Conservation (phyloP, 306 rosid genomes). For the Glycine latifolia region DNA sequence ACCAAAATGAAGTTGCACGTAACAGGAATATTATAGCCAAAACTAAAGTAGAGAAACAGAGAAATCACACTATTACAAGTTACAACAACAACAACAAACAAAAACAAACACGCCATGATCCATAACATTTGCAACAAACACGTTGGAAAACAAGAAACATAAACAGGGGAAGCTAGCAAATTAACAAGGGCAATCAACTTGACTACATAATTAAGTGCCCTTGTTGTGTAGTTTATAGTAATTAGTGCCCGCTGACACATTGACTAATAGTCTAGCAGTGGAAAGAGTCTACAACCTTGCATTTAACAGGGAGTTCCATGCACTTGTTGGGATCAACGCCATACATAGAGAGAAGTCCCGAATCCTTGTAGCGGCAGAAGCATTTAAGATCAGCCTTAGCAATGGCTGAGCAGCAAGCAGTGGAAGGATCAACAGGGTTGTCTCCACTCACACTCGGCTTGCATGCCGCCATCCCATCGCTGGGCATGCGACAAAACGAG, state of each 20-base stretch:
- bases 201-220: neutral
- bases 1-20: neutral
- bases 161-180: neutral
- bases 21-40: neutral
- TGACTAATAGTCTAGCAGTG: constrained; percentile 39
- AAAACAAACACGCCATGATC: neutral
- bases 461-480: constrained; percentile 45
- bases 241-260: no score
- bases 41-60: neutral
- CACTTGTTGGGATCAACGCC: constrained; percentile 57
- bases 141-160: neutral
- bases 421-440: constrained; percentile 32
- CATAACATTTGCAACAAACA: constrained; percentile 1
- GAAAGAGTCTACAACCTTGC: constrained; percentile 49
- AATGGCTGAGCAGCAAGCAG: constrained; percentile 61
- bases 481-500: constrained; percentile 38
- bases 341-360: constrained; percentile 41
- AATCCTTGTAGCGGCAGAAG: constrained; percentile 55
- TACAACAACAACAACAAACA: neutral
- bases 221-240: no score
- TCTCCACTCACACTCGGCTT: constrained; percentile 49
- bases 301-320: constrained; percentile 63
- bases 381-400: constrained; percentile 56
- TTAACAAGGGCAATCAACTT: neutral
- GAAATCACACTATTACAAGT: neutral